Percentiles rank a stretch among this genome's conserved stretches.
phyloP scores from a whole-genome alignment of 139 green algal genomes.

The Chlorella sp. region DNA sequence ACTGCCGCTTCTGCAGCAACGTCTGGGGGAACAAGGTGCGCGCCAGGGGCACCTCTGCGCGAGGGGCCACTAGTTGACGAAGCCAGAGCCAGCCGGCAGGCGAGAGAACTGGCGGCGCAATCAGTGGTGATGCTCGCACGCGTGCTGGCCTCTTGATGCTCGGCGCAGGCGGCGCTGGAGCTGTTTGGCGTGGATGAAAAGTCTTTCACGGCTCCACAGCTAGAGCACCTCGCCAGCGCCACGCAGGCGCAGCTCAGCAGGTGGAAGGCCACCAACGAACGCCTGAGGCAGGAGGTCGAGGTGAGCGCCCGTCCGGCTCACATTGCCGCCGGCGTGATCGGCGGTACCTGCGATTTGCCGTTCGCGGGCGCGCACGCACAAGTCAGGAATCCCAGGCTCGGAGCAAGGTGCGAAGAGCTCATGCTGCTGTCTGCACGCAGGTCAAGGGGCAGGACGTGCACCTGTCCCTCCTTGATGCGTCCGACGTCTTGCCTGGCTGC shows the following conservation, averaged over 20 bases:
- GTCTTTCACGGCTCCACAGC: conserved; percentile 22
- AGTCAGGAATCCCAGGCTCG: background rate
- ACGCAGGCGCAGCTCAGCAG: conserved; percentile 7
- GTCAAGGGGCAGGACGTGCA: background rate
- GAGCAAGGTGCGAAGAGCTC: background rate
- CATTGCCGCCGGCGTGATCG: background rate
- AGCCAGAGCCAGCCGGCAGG: too few relatives aligned
- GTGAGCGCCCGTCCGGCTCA: conserved; percentile 4
- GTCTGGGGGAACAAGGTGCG: conserved; percentile 38
- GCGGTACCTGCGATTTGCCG: background rate
- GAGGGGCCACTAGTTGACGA: background rate
- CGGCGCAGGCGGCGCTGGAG: background rate
- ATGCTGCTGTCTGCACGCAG: background rate
- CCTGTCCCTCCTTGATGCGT: background rate
- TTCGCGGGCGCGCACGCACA: background rate
- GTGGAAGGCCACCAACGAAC: conserved; percentile 25
- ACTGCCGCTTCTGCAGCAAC: conserved; percentile 27
- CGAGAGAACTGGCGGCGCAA: too few relatives aligned
- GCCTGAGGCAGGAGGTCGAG: conserved; percentile 24
- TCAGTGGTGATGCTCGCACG: too few relatives aligned
- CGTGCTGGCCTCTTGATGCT: background rate
- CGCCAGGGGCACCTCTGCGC: background rate
- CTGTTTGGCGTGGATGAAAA: conserved; percentile 6
- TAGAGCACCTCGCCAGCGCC: conserved; percentile 10
- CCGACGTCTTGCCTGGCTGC: background rate